Percentiles rank a stretch among this genome's conserved stretches.
Evolutionary conservation across 2,329 filamentous ascomycete species (phyloP).

Genomic region (Nigrograna mackinnonii): DNA sequence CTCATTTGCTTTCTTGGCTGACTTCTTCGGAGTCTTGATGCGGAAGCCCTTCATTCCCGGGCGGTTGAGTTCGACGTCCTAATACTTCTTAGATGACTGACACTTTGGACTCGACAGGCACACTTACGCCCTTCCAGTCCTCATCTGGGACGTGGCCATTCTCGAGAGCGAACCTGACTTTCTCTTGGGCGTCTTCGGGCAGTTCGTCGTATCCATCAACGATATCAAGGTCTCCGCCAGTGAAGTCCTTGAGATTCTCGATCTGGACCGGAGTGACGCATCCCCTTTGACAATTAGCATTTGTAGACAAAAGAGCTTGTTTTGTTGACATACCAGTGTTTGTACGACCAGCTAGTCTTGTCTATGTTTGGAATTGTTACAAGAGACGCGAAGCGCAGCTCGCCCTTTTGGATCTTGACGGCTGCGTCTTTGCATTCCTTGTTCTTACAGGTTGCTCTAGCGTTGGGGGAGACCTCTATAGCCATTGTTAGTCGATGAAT

Average conservation of each 20-base stretch:
- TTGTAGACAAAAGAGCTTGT: neutral
- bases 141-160: constrained; percentile 82
- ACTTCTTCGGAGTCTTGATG: constrained; percentile 31
- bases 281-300: constrained; percentile 63
- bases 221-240: constrained; percentile 63
- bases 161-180: constrained; percentile 71
- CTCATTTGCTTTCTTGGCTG: constrained; percentile 26
- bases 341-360: constrained; percentile 73
- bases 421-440: constrained; percentile 72
- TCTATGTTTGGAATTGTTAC: constrained; percentile 58
- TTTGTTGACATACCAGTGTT: constrained; percentile 72
- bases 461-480: constrained; percentile 36
- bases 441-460: constrained; percentile 72
- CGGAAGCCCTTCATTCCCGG: constrained; percentile 70
- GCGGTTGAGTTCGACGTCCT: constrained; percentile 77
- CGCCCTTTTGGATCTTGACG: constrained; percentile 69
- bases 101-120: neutral
- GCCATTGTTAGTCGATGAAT: too few species aligned
- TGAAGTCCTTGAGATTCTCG: constrained; percentile 63
- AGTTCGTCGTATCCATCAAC: constrained; percentile 85
- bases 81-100: constrained; percentile 9
- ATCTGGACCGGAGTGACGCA: constrained; percentile 82
- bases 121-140: constrained; percentile 85
- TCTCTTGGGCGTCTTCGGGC: constrained; percentile 68
- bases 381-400: constrained; percentile 76